These are phyloP conservation scores for Fusarium nelsonii DNA, from an alignment of 2,329 filamentous ascomycete species.

Conservation along the genomic window DNA sequence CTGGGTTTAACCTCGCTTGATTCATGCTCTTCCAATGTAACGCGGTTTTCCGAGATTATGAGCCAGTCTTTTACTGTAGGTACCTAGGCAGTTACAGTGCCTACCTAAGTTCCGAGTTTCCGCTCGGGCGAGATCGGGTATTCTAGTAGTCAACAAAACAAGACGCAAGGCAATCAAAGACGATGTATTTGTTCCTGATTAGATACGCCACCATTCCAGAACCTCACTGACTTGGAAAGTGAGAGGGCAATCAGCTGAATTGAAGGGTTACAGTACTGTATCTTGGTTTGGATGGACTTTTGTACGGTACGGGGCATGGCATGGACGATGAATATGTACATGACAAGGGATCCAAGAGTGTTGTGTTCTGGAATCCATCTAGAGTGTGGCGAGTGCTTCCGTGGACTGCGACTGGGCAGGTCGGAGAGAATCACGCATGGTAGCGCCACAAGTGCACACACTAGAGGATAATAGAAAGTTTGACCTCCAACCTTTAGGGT, in stretches of 20 bases:
- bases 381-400: constrained; percentile 42
- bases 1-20: constrained; percentile 34
- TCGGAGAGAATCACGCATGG: constrained; percentile 35
- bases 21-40: constrained; percentile 30
- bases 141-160: constrained; percentile 36
- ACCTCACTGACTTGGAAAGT: neutral
- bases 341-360: constrained; percentile 29
- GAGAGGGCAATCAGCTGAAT: neutral
- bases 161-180: constrained; percentile 20
- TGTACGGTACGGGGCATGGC: constrained; percentile 3
- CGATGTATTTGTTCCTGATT: constrained; percentile 28
- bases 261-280: neutral
- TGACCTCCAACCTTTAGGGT: neutral
- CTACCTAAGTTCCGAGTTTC: constrained; percentile 18
- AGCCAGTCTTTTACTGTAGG: constrained; percentile 9
- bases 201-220: constrained; percentile 41
- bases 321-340: constrained; percentile 6
- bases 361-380: constrained; percentile 42
- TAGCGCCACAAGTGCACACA: constrained; percentile 33
- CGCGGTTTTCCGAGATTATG: constrained; percentile 37
- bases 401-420: constrained; percentile 30
- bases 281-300: neutral
- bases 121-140: constrained; percentile 40
- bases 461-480: neutral
- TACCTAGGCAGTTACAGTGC: neutral